Percentiles rank a stretch among this genome's conserved stretches.
Conservation (phyloP, 2,329 filamentous ascomycete genomes). For the Fusarium acutatum region DNA sequence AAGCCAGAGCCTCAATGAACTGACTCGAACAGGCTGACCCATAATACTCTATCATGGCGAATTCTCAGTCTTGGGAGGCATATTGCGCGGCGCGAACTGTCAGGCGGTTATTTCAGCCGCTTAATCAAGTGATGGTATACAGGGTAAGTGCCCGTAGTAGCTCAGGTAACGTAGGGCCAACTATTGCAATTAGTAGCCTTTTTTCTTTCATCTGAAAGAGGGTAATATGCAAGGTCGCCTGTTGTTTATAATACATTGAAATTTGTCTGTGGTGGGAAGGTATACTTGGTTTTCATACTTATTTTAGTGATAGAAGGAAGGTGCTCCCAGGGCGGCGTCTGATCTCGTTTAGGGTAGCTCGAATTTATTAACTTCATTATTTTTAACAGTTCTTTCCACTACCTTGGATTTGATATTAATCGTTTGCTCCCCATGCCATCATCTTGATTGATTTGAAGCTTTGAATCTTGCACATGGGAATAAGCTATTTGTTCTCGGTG, state of each 20-base stretch:
- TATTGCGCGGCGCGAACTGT: slow-evolving; percentile 19
- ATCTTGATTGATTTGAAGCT: too few species aligned
- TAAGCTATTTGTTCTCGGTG: too few species aligned
- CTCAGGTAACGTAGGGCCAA: neutral
- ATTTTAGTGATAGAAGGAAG: neutral
- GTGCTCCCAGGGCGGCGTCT: neutral
- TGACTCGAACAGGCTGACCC: slow-evolving; percentile 13
- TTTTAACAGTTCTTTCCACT: neutral
- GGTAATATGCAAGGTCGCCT: neutral
- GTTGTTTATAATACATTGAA: neutral
- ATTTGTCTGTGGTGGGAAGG: neutral
- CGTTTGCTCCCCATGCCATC: neutral
- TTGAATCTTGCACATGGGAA: too few species aligned
- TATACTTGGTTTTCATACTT: neutral
- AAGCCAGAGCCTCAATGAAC: slow-evolving; percentile 14
- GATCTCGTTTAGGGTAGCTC: neutral
- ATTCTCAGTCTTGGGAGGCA: slow-evolving; percentile 33
- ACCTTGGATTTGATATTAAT: neutral
- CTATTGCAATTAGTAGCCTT: neutral
- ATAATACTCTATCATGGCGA: slow-evolving; percentile 8
- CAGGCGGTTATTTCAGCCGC: slow-evolving; percentile 3
- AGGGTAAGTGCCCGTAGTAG: neutral
- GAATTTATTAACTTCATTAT: neutral
- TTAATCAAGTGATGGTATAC: neutral
- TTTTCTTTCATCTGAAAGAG: neutral